These are phyloP conservation scores for Suhomyces maxii DNA, from an alignment of 1,139 yeast genomes.

Conservation along the genomic window DNA sequence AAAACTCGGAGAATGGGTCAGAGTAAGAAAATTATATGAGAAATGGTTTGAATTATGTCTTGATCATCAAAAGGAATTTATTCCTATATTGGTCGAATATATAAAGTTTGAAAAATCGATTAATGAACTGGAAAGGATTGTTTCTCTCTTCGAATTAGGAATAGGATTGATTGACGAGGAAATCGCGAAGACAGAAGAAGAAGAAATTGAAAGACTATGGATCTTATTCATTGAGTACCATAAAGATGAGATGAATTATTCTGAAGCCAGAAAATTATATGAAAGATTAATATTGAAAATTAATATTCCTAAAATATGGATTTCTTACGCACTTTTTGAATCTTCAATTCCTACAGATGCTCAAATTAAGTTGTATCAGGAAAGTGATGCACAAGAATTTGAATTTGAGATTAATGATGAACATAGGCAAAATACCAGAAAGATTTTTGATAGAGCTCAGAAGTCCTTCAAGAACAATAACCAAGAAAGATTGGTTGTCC, in stretches of 20 bases:
- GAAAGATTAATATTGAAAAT: constrained; percentile 38
- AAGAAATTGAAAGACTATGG: constrained; percentile 34
- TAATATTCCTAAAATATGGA: constrained; percentile 54
- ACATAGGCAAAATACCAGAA: constrained; percentile 54
- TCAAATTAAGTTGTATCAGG: constrained; percentile 46
- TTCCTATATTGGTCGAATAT: constrained; percentile 43
- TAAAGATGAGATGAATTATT: constrained; percentile 58
- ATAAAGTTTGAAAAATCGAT: constrained; percentile 66
- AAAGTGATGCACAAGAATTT: constrained; percentile 46
- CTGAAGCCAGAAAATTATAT: constrained; percentile 55
- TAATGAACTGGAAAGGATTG: constrained; percentile 70
- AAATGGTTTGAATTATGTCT: constrained; percentile 62
- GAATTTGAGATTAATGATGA: constrained; percentile 54
- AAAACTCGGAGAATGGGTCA: constrained; percentile 67
- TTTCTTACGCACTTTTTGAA: constrained; percentile 71
- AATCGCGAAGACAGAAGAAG: neutral
- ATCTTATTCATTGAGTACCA: constrained; percentile 56
- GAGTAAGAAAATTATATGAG: constrained; percentile 73
- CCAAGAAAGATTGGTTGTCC: constrained; percentile 52
- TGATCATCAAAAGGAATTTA: constrained; percentile 18
- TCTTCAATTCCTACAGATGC: constrained; percentile 59
- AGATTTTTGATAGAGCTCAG: constrained; percentile 58
- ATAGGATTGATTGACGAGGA: constrained; percentile 19
- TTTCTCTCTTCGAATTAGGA: constrained; percentile 61
- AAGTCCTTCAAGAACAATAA: constrained; percentile 40